These are phyloP conservation scores for Martensiomyces pterosporus DNA, from an alignment of 192 early-diverging fungal genomes.

Conservation along the genomic window DNA sequence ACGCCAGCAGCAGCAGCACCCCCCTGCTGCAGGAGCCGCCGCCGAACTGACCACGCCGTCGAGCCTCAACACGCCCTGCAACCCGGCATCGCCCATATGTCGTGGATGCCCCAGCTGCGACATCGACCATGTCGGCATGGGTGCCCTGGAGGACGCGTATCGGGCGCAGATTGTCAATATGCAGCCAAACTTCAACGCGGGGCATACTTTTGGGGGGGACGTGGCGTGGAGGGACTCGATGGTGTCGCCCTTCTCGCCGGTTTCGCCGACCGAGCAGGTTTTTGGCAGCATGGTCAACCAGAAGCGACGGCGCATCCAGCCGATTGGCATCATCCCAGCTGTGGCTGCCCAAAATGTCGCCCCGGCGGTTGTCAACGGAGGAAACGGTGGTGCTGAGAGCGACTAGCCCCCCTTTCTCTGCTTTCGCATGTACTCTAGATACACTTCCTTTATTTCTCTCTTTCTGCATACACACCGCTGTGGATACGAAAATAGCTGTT, in stretches of 20 bases:
- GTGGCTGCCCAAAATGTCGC: neutral
- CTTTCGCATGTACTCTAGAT: neutral
- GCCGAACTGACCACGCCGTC: slow-evolving; percentile 22
- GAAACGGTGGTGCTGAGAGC: no score
- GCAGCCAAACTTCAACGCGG: neutral
- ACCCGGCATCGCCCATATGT: slow-evolving; percentile 5
- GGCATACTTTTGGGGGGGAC: neutral
- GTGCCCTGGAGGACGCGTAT: neutral
- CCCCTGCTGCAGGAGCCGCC: neutral
- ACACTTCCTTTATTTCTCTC: neutral
- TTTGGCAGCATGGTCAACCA: neutral
- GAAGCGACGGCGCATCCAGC: neutral
- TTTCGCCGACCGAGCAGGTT: neutral
- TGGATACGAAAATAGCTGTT: neutral
- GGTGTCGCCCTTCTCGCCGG: neutral
- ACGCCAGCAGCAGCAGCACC: neutral
- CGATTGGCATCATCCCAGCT: neutral
- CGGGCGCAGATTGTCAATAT: neutral
- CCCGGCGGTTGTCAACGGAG: neutral
- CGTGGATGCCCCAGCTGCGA: slow-evolving; percentile 3
- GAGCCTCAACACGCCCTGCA: slow-evolving; percentile 11
- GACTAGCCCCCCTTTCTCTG: no score
- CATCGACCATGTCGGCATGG: neutral
- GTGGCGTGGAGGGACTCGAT: neutral
- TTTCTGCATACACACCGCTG: neutral